Base-by-base conservation (phyloP, 345 rosid species). In the Leavenworthia alabamica region DNA sequence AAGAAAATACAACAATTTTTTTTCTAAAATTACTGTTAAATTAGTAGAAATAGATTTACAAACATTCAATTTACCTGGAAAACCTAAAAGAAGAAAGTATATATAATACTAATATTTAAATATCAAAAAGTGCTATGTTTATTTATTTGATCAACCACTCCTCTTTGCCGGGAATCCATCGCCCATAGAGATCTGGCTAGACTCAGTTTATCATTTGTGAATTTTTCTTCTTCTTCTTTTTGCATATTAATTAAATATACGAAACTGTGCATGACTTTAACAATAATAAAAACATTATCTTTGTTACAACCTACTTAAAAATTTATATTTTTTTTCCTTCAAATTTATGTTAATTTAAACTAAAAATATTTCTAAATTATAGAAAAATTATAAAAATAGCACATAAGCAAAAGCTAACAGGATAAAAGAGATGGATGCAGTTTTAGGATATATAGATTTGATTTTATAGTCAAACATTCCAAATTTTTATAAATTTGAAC, bases 151-250 rank as follows among this genome's bases (percentile, higher is more conserved):
- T 51, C 60, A 59, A 68, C 73, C 41, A 68, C 67, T 68, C 55
- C 61, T 68, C 67, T 60, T 50, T 51, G 73, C 45, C 66, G 46
- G 63, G 66, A 49, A 58, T 58, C 59, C 66, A 67, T 67, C 36
- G 11, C 35, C 41, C 65, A 33, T 57, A 57, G 64, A 14, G 42
- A 5, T 37, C 3, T 45, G n/a, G n/a, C n/a, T n/a, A n/a, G 0
- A 13, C 33, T 27, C 41, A 3, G 22, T 41, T 13, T n/a, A 32
- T 64, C 51, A 40, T 63, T 29, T 27, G 28, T 28, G 10, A 23
- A 22, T 3, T 33, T 43, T 22, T 42, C 26, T 40, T 12, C 1
- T 41, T 4, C n/a, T n/a, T n/a, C n/a, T 5, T 28, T 26, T 14
- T 4, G 41, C 33, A 14, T 15, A 15, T 37, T 35, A n/a, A n/a